phyloP scores from a whole-genome alignment of 805 yeast genomes.

The Starmera amethionina region DNA sequence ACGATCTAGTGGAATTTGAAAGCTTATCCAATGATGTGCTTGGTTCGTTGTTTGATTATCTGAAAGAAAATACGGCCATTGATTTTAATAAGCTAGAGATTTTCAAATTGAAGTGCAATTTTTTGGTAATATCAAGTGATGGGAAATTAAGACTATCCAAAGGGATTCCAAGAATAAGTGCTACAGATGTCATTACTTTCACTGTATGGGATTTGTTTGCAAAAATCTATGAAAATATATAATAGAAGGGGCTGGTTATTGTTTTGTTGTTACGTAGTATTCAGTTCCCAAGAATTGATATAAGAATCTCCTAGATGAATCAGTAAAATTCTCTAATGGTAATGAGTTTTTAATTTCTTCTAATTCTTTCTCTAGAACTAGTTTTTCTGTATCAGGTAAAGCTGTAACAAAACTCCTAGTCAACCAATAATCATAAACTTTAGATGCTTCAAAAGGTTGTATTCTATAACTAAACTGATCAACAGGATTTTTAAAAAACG shows the following conservation, averaged over 20 bases:
- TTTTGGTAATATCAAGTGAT: conserved; percentile 10
- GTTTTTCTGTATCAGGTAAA: conserved; percentile 27
- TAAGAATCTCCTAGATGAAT: conserved; percentile 1
- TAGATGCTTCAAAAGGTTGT: conserved; percentile 22
- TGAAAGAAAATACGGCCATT: conserved; percentile 21
- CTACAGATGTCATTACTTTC: conserved; percentile 12
- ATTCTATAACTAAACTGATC: conserved; percentile 26
- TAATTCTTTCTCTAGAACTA: conserved; percentile 21
- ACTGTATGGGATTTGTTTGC: conserved; percentile 18
- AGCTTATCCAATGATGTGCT: conserved; percentile 6
- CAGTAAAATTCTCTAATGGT: conserved; percentile 2
- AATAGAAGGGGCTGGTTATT: not conserved
- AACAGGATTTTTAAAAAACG: conserved; percentile 23
- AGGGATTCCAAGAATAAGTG: conserved; percentile 12
- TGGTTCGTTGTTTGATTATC: conserved; percentile 10
- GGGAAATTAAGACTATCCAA: conserved; percentile 13
- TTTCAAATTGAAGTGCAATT: conserved; percentile 10
- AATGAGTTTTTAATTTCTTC: conserved; percentile 18
- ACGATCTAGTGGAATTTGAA: conserved; percentile 15
- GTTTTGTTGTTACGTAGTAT: conserved; percentile 8
- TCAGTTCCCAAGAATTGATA: conserved; percentile 15
- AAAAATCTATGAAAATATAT: conserved; percentile 7
- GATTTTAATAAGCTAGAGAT: conserved; percentile 14
- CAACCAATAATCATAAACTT: conserved; percentile 40
- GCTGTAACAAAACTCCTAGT: conserved; percentile 46